A percentile compares a stretch with the other conserved stretches of the same genome.
These are phyloP conservation scores for Lactuca saligna DNA, from an alignment of 129 eudicot species.

Conservation along the genomic window DNA sequence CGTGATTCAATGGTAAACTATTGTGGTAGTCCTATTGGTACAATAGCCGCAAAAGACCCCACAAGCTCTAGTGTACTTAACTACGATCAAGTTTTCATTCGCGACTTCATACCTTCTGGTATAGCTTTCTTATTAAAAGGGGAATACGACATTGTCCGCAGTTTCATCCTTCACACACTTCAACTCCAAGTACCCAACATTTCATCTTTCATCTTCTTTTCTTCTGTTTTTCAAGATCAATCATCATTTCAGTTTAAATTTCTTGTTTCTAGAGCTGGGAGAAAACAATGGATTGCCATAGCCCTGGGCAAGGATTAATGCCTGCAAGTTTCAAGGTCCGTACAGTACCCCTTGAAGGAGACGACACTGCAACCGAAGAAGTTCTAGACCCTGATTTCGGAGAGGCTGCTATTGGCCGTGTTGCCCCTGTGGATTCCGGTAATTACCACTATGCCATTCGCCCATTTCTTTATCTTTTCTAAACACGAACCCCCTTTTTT, in stretches of 20 bases:
- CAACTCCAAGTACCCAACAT: slow-evolving; percentile 66
- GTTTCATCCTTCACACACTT: slow-evolving; percentile 78
- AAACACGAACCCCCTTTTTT: no score
- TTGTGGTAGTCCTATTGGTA: slow-evolving; percentile 72
- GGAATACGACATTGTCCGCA: slow-evolving; percentile 72
- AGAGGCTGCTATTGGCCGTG: slow-evolving; percentile 96
- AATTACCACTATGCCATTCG: slow-evolving; percentile 1
- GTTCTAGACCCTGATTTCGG: slow-evolving; percentile 88
- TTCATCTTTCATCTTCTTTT: slow-evolving; percentile 2
- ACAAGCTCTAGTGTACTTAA: slow-evolving; percentile 49
- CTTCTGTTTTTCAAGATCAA: neutral
- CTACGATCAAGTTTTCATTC: slow-evolving; percentile 82
- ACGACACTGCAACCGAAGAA: slow-evolving; percentile 67
- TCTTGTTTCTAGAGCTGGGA: slow-evolving; percentile 77
- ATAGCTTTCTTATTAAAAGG: slow-evolving; percentile 74
- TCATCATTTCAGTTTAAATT: neutral
- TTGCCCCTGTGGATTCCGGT: slow-evolving; percentile 97
- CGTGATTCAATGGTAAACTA: slow-evolving; percentile 60
- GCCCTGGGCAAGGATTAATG: slow-evolving; percentile 95
- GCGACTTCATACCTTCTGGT: slow-evolving; percentile 76
- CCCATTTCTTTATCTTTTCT: neutral
- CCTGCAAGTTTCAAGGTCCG: slow-evolving; percentile 92
- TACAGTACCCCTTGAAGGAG: slow-evolving; percentile 65
- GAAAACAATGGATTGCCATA: slow-evolving; percentile 89
- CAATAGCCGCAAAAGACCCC: slow-evolving; percentile 75